Percentiles rank a stretch among this genome's conserved stretches.
Evolutionary conservation across 208 protist genomes (phyloP).

Genomic region (Strigomonas oncopelti): DNA sequence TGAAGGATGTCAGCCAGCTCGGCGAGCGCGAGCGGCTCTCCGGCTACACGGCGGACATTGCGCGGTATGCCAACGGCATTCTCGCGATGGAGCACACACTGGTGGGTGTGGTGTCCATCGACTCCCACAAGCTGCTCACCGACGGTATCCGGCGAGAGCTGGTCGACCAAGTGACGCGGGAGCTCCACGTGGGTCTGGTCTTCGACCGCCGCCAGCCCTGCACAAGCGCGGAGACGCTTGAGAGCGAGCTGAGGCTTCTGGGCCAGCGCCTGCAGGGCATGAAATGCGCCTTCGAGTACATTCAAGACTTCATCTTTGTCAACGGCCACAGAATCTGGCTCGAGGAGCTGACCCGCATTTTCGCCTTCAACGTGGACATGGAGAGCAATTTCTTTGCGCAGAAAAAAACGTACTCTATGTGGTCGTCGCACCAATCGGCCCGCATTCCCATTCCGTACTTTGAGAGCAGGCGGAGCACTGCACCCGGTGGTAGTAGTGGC

Average conservation of each 20-base stretch:
- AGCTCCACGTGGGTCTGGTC: conserved; percentile 64
- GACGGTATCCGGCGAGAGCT: conserved; percentile 96
- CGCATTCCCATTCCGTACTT: conserved; percentile 94
- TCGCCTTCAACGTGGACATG: conserved; percentile 97
- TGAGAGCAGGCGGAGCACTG: conserved; percentile 18
- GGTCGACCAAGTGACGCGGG: conserved; percentile 71
- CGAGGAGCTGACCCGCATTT: conserved; percentile 94
- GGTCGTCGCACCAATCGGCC: conserved; percentile 85
- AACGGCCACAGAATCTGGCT: conserved; percentile 96
- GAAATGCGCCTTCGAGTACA: conserved; percentile 93
- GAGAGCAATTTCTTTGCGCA: conserved; percentile 94
- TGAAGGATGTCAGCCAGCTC: conserved; percentile 89
- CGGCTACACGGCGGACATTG: conserved; percentile 85
- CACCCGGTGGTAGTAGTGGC: background rate
- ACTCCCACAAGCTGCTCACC: conserved; percentile 95
- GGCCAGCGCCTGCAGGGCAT: conserved; percentile 86
- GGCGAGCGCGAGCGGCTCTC: conserved; percentile 85
- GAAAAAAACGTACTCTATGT: conserved; percentile 89
- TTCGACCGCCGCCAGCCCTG: conserved; percentile 49
- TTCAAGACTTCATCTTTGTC: conserved; percentile 97
- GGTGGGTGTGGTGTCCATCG: conserved; percentile 95
- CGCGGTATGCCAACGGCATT: conserved; percentile 95
- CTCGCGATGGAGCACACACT: conserved; percentile 97
- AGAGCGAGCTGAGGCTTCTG: conserved; percentile 78
- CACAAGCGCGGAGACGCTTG: conserved; percentile 33